These are phyloP conservation scores for Acanthamoeba healyi DNA, from an alignment of 208 protist species.

Conservation along the genomic window DNA sequence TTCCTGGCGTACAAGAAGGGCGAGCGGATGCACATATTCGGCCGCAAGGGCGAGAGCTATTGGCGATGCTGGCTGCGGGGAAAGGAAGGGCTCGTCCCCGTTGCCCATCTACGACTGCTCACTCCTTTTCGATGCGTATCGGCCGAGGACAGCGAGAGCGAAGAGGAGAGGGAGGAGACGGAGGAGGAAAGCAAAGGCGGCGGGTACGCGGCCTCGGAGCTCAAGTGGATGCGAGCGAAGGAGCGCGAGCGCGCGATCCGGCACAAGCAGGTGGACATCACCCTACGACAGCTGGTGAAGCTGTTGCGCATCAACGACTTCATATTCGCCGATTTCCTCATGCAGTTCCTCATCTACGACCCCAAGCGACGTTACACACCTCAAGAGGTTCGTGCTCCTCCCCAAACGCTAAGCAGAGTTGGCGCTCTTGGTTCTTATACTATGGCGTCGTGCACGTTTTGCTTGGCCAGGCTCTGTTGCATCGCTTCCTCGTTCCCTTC, in stretches of 20 bases:
- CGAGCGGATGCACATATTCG: conserved; percentile 36
- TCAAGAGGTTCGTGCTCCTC: conserved; percentile 15
- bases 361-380: conserved; percentile 27
- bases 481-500: conserved; percentile 13
- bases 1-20: conserved; percentile 16
- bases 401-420: background rate
- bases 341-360: conserved; percentile 62
- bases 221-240: conserved; percentile 15
- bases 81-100: conserved; percentile 46
- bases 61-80: conserved; percentile 27
- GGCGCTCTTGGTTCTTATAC: background rate
- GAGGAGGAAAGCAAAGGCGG: too few species aligned
- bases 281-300: conserved; percentile 40
- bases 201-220: background rate
- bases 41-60: conserved; percentile 17
- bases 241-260: conserved; percentile 22
- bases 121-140: background rate
- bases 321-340: conserved; percentile 53
- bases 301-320: background rate
- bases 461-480: background rate
- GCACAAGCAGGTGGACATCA: background rate
- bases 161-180: too few species aligned
- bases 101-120: conserved; percentile 16
- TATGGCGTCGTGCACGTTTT: background rate
- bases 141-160: conserved; percentile 1